Conservation (phyloP, 2,329 filamentous ascomycete genomes). For the Cordyceps cateniannulata region DNA sequence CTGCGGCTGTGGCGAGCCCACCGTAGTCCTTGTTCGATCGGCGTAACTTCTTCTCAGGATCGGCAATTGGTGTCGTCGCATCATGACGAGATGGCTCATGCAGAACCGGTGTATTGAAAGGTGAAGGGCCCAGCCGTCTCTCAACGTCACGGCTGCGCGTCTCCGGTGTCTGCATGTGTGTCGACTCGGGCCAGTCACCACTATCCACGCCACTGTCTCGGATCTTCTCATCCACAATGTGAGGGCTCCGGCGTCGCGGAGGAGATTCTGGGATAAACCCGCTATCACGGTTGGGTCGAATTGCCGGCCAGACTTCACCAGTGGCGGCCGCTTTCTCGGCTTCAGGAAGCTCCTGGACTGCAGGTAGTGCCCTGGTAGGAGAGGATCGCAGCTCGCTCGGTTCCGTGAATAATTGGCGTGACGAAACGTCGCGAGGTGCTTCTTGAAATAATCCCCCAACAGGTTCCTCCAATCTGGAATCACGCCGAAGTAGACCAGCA, state of each 20-base stretch:
- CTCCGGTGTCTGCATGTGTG: slow-evolving; percentile 23
- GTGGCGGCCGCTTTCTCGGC: slow-evolving; percentile 30
- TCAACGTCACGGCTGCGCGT: slow-evolving; percentile 16
- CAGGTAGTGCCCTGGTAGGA: slow-evolving; percentile 39
- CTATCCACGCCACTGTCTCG: slow-evolving; percentile 54
- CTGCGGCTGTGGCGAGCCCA: slow-evolving; percentile 15
- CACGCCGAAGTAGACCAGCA: slow-evolving; percentile 24
- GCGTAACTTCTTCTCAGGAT: slow-evolving; percentile 35
- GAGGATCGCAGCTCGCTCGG: slow-evolving; percentile 36
- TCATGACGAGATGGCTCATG: slow-evolving; percentile 30
- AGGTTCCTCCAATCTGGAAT: slow-evolving; percentile 25
- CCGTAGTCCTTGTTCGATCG: slow-evolving; percentile 24
- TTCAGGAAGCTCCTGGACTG: slow-evolving; percentile 46
- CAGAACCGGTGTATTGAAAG: slow-evolving; percentile 33
- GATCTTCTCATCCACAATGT: slow-evolving; percentile 28
- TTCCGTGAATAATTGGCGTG: slow-evolving; percentile 20
- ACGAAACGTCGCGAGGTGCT: slow-evolving; percentile 20
- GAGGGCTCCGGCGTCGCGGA: slow-evolving; percentile 29
- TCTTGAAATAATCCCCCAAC: slow-evolving; percentile 26
- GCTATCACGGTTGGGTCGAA: slow-evolving; percentile 42
- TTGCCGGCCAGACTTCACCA: slow-evolving; percentile 18
- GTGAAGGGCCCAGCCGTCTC: slow-evolving; percentile 25
- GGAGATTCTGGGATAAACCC: slow-evolving; percentile 40
- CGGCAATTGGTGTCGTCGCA: slow-evolving; percentile 27
- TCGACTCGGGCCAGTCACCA: slow-evolving; percentile 37